phyloP scores from a whole-genome alignment of 148 eudicot species.

The Chenopodium album region DNA sequence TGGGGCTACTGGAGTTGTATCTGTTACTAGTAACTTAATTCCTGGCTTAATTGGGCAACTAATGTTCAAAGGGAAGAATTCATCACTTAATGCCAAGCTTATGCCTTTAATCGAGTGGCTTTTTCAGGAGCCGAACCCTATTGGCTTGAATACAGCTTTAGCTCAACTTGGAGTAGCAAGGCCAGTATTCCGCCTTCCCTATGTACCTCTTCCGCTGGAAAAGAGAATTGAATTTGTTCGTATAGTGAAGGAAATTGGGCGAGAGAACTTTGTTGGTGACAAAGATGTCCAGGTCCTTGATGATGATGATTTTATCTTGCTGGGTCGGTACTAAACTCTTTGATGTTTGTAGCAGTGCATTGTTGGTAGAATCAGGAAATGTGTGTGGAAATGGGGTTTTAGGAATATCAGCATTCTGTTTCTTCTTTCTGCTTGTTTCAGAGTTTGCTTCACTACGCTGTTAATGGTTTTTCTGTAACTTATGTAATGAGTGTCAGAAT shows the following conservation, averaged over 20 bases:
- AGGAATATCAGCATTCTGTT: background rate
- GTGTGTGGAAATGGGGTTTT: background rate
- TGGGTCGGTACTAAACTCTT: conserved; percentile 57
- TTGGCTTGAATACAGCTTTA: conserved; percentile 72
- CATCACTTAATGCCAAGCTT: conserved; percentile 51
- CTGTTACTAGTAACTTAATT: conserved; percentile 76
- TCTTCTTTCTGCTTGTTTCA: conserved; percentile 3
- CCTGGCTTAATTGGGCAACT: conserved; percentile 67
- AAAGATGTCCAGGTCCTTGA: conserved; percentile 62
- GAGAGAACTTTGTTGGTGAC: conserved; percentile 71
- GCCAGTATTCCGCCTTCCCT: conserved; percentile 77
- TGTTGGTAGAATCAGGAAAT: background rate
- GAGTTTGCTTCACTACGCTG: conserved; percentile 3
- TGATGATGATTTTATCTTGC: conserved; percentile 66
- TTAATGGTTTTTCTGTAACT: conserved; percentile 1
- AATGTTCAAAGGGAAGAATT: conserved; percentile 70
- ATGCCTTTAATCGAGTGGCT: conserved; percentile 75
- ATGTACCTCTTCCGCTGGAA: conserved; percentile 64
- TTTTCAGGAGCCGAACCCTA: conserved; percentile 79
- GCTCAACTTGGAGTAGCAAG: conserved; percentile 86
- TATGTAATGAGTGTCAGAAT: conserved; percentile 3
- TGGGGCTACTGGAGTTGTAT: conserved; percentile 77
- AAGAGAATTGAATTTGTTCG: conserved; percentile 75
- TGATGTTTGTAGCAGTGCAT: background rate
- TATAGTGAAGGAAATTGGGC: conserved; percentile 67